These are phyloP conservation scores for Amanita brunnescens DNA, from an alignment of 768 basidiomycete genomes.

Conservation along the genomic window DNA sequence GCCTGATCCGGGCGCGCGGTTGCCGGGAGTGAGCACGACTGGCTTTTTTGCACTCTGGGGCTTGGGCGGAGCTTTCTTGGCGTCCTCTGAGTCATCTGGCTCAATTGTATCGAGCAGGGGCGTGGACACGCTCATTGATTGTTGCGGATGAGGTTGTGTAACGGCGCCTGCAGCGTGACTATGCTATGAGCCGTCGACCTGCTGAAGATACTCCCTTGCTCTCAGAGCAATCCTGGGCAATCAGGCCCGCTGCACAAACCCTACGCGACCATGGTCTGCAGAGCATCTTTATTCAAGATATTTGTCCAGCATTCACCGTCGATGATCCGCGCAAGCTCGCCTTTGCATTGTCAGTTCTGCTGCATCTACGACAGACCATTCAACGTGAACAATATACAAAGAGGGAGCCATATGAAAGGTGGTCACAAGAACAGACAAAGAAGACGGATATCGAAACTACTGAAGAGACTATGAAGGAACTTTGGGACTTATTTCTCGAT, in stretches of 20 bases:
- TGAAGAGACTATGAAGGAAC: slow-evolving; percentile 22
- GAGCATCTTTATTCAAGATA: slow-evolving; percentile 3
- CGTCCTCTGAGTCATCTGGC: slow-evolving; percentile 58
- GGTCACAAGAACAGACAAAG: slow-evolving; percentile 23
- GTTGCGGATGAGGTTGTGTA: background rate
- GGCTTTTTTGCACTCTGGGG: slow-evolving; percentile 24
- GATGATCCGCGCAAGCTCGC: slow-evolving; percentile 2
- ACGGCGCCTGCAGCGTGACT: background rate
- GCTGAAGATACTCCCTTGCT: slow-evolving; percentile 3
- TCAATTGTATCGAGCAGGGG: slow-evolving; percentile 81
- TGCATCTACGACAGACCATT: slow-evolving; percentile 22
- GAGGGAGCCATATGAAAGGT: slow-evolving; percentile 35
- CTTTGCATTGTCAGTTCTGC: slow-evolving; percentile 19
- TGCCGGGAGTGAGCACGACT: slow-evolving; percentile 52
- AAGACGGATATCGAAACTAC: slow-evolving; percentile 20
- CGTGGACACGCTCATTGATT: slow-evolving; percentile 48
- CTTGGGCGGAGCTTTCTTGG: slow-evolving; percentile 21
- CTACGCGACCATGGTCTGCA: slow-evolving; percentile 2
- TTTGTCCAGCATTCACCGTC: slow-evolving; percentile 1
- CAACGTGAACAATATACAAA: slow-evolving; percentile 9
- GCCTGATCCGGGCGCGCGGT: slow-evolving; percentile 24
- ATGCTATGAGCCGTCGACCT: background rate
- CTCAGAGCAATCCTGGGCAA: slow-evolving; percentile 3
- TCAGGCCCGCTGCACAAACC: slow-evolving; percentile 2
- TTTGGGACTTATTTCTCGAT: slow-evolving; percentile 36